These are phyloP conservation scores for Aspergillus olivimuriae DNA, from an alignment of 495 filamentous ascomycete genomes.

Conservation along the genomic window DNA sequence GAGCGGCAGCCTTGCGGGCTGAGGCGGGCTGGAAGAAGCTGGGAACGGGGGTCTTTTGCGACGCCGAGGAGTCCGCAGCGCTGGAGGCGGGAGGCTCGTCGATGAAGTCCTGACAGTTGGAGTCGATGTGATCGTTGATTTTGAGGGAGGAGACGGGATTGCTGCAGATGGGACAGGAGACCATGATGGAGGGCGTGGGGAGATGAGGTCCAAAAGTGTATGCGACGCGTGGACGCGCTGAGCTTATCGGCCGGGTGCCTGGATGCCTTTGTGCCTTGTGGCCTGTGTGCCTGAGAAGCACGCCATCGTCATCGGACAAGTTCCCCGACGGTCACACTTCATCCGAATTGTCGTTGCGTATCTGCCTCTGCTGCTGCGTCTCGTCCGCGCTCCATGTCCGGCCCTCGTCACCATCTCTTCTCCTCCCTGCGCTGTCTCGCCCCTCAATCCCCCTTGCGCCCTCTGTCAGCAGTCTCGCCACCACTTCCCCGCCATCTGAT, in stretches of 20 bases:
- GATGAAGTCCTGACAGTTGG: constrained; percentile 61
- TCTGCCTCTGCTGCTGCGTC: too few species aligned
- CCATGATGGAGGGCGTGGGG: too few species aligned
- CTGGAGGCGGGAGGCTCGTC: constrained; percentile 36
- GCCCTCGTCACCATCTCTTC: neutral
- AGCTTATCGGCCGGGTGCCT: neutral
- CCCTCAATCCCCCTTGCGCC: constrained; percentile 2
- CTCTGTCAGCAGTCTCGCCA: too few species aligned
- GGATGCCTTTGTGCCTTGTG: neutral
- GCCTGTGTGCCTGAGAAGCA: constrained; percentile 12
- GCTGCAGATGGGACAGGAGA: constrained; percentile 82
- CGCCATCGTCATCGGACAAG: too few species aligned
- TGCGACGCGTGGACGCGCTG: neutral
- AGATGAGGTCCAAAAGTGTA: too few species aligned
- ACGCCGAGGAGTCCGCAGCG: constrained; percentile 32
- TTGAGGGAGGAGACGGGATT: constrained; percentile 64
- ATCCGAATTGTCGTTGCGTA: too few species aligned
- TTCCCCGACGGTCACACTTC: too few species aligned
- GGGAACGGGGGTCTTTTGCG: constrained; percentile 49
- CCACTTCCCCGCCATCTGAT: constrained; percentile 8
- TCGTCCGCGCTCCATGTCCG: neutral
- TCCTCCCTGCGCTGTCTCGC: neutral
- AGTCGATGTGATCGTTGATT: constrained; percentile 93
- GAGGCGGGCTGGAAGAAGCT: constrained; percentile 76
- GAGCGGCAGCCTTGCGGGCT: constrained; percentile 32